phyloP scores from a whole-genome alignment of 2,329 filamentous ascomycete species.

The Taxawa tesnikishii region DNA sequence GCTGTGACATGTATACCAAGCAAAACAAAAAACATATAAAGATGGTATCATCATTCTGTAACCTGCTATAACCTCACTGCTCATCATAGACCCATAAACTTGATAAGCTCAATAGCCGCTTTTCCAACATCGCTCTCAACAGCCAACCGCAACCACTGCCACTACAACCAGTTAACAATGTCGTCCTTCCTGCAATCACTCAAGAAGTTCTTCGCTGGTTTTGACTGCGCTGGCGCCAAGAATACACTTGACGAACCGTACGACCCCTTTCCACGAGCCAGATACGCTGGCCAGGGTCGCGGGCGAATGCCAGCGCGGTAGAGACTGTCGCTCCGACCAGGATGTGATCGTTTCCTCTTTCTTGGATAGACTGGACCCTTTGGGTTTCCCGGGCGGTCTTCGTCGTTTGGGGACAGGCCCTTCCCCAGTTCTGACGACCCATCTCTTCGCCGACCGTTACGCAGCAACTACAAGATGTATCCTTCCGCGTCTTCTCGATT shows the following conservation, averaged over 20 bases:
- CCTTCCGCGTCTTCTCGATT: not conserved
- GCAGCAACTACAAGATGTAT: not conserved
- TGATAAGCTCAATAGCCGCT: no score
- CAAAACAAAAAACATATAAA: no score
- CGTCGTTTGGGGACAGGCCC: not conserved
- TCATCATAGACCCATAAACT: no score
- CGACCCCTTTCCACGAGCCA: not conserved
- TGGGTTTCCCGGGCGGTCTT: not conserved
- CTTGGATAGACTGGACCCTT: not conserved
- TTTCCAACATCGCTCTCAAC: no score
- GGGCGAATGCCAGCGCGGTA: not conserved
- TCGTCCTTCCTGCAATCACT: not conserved
- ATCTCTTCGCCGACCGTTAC: no score
- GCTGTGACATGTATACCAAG: no score
- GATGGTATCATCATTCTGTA: no score
- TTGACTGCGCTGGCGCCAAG: not conserved
- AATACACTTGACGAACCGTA: not conserved
- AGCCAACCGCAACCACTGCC: no score
- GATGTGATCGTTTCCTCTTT: not conserved
- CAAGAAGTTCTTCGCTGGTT: not conserved
- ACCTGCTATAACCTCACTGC: no score
- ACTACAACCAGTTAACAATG: no score
- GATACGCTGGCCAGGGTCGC: not conserved
- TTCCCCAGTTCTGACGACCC: not conserved
- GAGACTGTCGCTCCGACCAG: not conserved